These are phyloP conservation scores for Dactylis glomerata DNA, from an alignment of 176 grass and related monocot genomes.

Conservation along the genomic window DNA sequence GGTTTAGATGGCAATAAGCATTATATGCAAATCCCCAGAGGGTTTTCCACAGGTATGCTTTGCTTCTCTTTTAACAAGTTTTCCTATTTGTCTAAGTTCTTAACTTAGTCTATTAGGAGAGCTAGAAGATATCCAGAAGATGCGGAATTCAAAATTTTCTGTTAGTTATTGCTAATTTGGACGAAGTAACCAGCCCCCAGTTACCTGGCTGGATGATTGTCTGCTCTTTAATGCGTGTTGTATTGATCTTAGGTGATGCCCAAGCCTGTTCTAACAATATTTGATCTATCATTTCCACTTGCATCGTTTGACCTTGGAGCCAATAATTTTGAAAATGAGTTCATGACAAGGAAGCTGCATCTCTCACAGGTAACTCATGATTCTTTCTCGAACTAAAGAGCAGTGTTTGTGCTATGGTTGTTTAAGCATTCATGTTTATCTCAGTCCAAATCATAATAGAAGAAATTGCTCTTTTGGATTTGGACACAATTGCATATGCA, in stretches of 20 bases:
- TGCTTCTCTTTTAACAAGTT: conserved; percentile 12
- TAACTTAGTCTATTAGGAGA: neutral
- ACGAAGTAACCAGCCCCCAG: too few relatives aligned
- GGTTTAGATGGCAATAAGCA: conserved; percentile 78
- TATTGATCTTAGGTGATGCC: conserved; percentile 75
- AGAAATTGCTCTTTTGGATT: conserved; percentile 37
- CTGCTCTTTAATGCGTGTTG: conserved; percentile 13
- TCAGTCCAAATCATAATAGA: conserved; percentile 72
- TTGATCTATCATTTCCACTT: conserved; percentile 65
- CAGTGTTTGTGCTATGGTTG: conserved; percentile 12
- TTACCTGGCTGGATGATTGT: too few relatives aligned
- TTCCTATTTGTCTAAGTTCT: neutral
- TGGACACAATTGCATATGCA: conserved; percentile 56
- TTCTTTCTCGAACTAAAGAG: conserved; percentile 2
- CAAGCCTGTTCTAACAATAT: conserved; percentile 79
- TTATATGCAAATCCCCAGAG: conserved; percentile 79
- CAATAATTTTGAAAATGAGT: conserved; percentile 83
- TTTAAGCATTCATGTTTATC: conserved; percentile 28
- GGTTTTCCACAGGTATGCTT: conserved; percentile 60
- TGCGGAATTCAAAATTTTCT: neutral
- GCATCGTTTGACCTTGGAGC: conserved; percentile 89
- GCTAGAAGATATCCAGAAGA: neutral
- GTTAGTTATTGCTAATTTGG: neutral
- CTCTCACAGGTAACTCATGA: conserved; percentile 66
- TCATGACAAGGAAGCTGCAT: conserved; percentile 75